Evolutionary conservation across 495 filamentous ascomycete genomes (phyloP), one percentile per base, ranked within the genome.

Genomic region (Hypoxylon fragiforme): DNA sequence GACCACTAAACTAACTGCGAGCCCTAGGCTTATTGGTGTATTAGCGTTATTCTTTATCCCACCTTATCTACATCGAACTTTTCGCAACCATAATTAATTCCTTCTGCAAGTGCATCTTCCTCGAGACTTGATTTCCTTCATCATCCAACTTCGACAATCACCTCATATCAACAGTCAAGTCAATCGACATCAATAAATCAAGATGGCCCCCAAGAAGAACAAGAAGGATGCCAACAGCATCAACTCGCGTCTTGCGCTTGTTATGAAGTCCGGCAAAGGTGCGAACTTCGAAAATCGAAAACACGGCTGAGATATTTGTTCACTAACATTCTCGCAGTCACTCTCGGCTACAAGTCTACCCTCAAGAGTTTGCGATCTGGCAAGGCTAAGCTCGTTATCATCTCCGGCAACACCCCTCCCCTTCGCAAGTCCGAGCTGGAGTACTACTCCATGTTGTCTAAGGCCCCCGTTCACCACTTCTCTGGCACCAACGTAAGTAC

Each of bases 221-320:
- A 94, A 92, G 85, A 94, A 92, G 79, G 85, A 88, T 68, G 84
- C 88, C 68, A 90, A 96, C 82, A 87, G 80, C 81, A 67, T 70
- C 58, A 72, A 72, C 69, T 69, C 67, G 61, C 61, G 74, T 65
- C 80, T 94, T 60, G 89, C 89, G 69, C 85, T 96, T 74, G 92
- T 96, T 54, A 94, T 97, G 88, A 97, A 96, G 84, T 89, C 85
- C 53, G 92, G 91, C 65, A 95, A 95, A 79, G 86, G 82, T 88
- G 73, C 22, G 57, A 36, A 46, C 78, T 62, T 21, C 50, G 40
- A 5, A n/a, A 50, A 36, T 19, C 15, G 13, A 30, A 38, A 44
- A 37, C 19, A 47, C 7, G 14, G 7, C 30, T 34, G 12, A n/a
- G 4, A n/a, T 35, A 44, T 44, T 14, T 49, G 26, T 34, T 60